These are phyloP conservation scores for Cladophialophora yegresii DNA, from an alignment of 2,329 filamentous ascomycete genomes.

Conservation along the genomic window DNA sequence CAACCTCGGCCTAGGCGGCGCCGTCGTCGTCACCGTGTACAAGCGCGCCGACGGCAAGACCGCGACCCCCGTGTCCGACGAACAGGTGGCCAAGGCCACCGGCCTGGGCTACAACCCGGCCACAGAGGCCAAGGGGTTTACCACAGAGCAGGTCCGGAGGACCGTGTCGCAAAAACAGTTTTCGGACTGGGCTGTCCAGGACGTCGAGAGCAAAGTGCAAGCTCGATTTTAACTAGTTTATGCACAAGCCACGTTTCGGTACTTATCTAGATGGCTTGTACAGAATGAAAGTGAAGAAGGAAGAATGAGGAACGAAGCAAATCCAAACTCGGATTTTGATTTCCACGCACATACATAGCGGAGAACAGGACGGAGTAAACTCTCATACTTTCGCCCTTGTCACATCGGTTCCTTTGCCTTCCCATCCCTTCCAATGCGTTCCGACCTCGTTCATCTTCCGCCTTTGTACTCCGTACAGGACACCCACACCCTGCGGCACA, in stretches of 20 bases:
- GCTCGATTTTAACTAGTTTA: slow-evolving; percentile 57
- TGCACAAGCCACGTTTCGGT: neutral
- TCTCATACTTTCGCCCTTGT: neutral
- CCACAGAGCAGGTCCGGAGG: slow-evolving; percentile 68
- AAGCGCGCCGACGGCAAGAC: slow-evolving; percentile 74
- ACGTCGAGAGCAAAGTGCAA: slow-evolving; percentile 72
- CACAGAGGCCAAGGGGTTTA: slow-evolving; percentile 85
- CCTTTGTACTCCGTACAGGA: too few species aligned
- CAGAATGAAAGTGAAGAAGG: neutral
- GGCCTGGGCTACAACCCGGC: slow-evolving; percentile 89
- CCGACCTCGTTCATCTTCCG: too few species aligned
- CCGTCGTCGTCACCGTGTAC: slow-evolving; percentile 87
- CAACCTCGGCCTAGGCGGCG: slow-evolving; percentile 88
- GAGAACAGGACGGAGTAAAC: too few species aligned
- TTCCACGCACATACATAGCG: neutral
- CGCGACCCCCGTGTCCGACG: slow-evolving; percentile 62
- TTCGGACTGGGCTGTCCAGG: slow-evolving; percentile 76
- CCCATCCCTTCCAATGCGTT: too few species aligned
- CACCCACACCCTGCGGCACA: too few species aligned
- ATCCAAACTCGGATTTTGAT: neutral
- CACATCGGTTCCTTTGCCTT: too few species aligned
- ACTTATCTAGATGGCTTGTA: neutral
- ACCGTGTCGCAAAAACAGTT: slow-evolving; percentile 69
- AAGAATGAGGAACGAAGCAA: neutral
- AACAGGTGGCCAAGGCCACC: slow-evolving; percentile 65